Evolutionary conservation across 495 filamentous ascomycete species (phyloP).

Genomic region (Bombardia bombarda): DNA sequence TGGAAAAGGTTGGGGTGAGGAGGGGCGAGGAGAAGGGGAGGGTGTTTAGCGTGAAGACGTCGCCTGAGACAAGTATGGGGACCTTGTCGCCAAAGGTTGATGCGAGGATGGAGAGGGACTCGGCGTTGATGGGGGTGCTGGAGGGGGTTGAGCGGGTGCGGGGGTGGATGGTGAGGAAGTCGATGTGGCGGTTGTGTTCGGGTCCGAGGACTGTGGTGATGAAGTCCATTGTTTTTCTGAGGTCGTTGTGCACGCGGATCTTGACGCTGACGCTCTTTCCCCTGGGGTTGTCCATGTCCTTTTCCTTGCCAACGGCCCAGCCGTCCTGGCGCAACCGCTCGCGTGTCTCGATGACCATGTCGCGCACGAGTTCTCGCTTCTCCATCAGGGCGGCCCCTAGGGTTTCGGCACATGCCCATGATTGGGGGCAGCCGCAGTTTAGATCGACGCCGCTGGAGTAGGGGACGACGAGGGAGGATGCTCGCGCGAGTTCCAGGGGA

Average conservation of each 20-base stretch:
- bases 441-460: constrained; percentile 55
- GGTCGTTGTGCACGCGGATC: constrained; percentile 55
- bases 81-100: constrained; percentile 36
- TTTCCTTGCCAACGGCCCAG: constrained; percentile 32
- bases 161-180: constrained; percentile 60
- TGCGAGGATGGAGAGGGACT: constrained; percentile 48
- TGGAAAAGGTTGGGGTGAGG: constrained; percentile 7
- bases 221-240: constrained; percentile 44
- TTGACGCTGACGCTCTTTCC: constrained; percentile 53
- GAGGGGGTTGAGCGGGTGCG: constrained; percentile 47
- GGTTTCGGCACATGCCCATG: constrained; percentile 55
- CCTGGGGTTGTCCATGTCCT: constrained; percentile 20
- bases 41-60: constrained; percentile 45
- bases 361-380: constrained; percentile 47
- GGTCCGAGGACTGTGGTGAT: constrained; percentile 40
- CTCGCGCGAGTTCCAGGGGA: constrained; percentile 49
- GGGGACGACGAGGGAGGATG: constrained; percentile 51
- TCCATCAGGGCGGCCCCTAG: constrained; percentile 59
- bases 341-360: constrained; percentile 48
- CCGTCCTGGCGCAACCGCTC: constrained; percentile 33
- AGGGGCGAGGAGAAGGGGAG: constrained; percentile 37
- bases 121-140: constrained; percentile 47
- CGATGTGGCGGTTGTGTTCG: constrained; percentile 36
- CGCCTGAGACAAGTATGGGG: constrained; percentile 54
- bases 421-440: constrained; percentile 64